These are phyloP conservation scores for Fraxinus baroniana DNA, from an alignment of 305 asterid genomes.

Conservation along the genomic window DNA sequence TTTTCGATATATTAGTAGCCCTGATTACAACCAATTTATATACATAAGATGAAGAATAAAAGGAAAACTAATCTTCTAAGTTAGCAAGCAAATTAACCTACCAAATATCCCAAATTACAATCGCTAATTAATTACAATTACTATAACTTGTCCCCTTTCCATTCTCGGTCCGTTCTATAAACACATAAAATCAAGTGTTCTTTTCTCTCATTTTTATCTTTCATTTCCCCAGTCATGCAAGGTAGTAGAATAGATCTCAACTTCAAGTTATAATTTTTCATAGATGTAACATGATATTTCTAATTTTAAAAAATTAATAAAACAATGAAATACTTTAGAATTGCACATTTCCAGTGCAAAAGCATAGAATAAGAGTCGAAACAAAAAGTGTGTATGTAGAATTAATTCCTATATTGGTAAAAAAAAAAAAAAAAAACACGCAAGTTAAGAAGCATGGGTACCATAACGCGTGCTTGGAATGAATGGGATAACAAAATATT, in stretches of 20 bases:
- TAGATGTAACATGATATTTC: background rate
- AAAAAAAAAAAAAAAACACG: background rate
- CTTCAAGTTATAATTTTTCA: background rate
- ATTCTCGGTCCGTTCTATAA: conserved; percentile 2
- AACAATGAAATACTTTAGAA: background rate
- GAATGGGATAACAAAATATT: background rate
- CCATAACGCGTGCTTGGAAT: background rate
- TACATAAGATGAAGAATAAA: background rate
- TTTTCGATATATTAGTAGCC: background rate
- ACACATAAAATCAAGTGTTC: background rate
- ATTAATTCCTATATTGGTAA: background rate
- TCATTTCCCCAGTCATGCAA: background rate
- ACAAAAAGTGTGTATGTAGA: background rate
- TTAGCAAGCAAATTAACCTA: background rate
- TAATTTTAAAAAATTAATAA: background rate
- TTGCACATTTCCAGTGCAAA: background rate
- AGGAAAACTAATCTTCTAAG: background rate
- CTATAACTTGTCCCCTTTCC: background rate
- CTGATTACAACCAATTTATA: background rate
- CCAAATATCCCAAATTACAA: background rate
- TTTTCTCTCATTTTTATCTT: background rate
- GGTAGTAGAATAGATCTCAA: background rate
- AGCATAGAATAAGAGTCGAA: background rate
- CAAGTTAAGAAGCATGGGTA: background rate
- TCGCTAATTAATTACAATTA: background rate